Evolutionary conservation across 1,139 yeast genomes (phyloP).

Genomic region (Kodamaea fungicola): DNA sequence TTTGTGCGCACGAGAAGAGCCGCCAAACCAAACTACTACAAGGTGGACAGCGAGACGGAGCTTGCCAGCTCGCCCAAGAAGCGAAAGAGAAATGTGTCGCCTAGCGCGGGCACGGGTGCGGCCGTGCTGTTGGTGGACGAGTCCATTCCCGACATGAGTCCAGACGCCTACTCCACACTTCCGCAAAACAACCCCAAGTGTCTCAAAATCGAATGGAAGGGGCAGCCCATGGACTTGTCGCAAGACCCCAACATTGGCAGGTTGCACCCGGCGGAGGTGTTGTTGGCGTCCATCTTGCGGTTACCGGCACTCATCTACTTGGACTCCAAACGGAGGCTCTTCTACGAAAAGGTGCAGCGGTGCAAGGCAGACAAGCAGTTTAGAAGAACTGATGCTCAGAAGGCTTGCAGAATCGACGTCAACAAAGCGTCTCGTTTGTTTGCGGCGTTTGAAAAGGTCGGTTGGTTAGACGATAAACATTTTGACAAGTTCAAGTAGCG

Average conservation of each 20-base stretch:
- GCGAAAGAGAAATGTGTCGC: conserved; percentile 38
- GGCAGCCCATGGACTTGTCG: conserved; percentile 90
- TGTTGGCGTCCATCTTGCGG: conserved; percentile 82
- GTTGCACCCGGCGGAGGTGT: conserved; percentile 90
- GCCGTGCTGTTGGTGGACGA: conserved; percentile 54
- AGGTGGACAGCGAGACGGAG: conserved; percentile 9
- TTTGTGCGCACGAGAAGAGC: conserved; percentile 60
- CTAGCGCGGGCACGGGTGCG: conserved; percentile 34
- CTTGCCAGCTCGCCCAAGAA: conserved; percentile 16
- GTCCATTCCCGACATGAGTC: conserved; percentile 70
- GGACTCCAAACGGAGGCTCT: conserved; percentile 88
- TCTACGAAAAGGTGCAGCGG: conserved; percentile 82
- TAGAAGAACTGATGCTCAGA: conserved; percentile 96
- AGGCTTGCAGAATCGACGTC: conserved; percentile 95
- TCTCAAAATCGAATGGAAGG: conserved; percentile 94
- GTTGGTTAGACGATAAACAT: conserved; percentile 79
- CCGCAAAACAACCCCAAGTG: conserved; percentile 66
- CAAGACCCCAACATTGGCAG: conserved; percentile 67
- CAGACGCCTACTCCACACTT: conserved; percentile 54
- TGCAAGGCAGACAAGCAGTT: conserved; percentile 74
- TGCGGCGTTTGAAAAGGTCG: conserved; percentile 92
- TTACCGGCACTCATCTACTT: conserved; percentile 83
- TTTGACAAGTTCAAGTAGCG: conserved; percentile 48
- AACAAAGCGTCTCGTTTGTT: conserved; percentile 90
- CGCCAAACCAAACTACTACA: conserved; percentile 23